Evolutionary conservation across 2,329 filamentous ascomycete species (phyloP).

Genomic region (Ciborinia camelliae): DNA sequence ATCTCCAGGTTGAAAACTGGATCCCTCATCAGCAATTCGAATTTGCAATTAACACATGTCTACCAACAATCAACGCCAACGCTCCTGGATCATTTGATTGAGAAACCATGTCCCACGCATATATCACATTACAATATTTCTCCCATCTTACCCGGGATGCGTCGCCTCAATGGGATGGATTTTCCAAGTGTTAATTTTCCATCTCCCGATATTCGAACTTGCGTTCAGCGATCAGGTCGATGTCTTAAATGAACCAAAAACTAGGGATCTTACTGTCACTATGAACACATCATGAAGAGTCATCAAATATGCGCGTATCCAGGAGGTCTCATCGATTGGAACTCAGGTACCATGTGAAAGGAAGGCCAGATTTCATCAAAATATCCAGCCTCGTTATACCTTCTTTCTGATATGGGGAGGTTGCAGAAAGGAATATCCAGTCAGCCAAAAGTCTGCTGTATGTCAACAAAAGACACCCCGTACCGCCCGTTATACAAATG

Average conservation of each 20-base stretch:
- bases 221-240: constrained; percentile 7
- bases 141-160: constrained; percentile 13
- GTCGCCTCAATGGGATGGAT: constrained; percentile 5
- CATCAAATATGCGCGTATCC: constrained; percentile 11
- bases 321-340: constrained; percentile 12
- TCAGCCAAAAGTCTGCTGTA: constrained; percentile 12
- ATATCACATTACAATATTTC: constrained; percentile 9
- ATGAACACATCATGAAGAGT: constrained; percentile 17
- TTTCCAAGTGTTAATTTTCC: constrained; percentile 17
- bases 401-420: constrained; percentile 9
- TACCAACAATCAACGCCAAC: constrained; percentile 17
- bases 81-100: constrained; percentile 11
- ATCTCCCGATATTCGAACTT: constrained; percentile 9
- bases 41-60: constrained; percentile 15
- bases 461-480: constrained; percentile 16
- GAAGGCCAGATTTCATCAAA: not conserved
- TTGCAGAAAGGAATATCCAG: constrained; percentile 13
- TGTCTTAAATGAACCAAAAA: constrained; percentile 13
- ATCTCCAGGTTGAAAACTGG: constrained; percentile 22
- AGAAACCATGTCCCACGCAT: constrained; percentile 14
- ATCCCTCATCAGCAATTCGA: constrained; percentile 15
- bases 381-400: constrained; percentile 9
- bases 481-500: constrained; percentile 13
- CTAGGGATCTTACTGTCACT: constrained; percentile 13
- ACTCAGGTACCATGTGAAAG: constrained; percentile 5